Base-by-base conservation (phyloP, 257 asterid genomes). In the Scutellaria galericulata region DNA sequence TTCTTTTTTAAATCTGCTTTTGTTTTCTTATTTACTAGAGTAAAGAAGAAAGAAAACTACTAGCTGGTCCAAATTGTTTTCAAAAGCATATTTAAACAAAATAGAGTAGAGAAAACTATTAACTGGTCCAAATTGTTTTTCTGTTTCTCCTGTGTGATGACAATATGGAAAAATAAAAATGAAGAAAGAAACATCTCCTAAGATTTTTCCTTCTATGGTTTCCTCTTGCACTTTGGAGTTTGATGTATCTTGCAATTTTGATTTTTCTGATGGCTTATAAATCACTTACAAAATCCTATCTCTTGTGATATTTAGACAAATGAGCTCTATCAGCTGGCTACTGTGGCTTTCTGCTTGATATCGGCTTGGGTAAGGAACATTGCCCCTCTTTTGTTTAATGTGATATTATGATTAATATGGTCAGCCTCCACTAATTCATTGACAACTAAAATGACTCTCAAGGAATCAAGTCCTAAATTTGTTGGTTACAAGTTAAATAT, bases 311-410 rank as follows among this genome's bases (percentile, higher is more conserved):
- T 68, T 53, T 77, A 93, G 98, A 87, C 97, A 68, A 90, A 87
- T 80, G 98, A 93, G 83, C 94, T 94, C 53, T 94, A 88, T 69
- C 99, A 94, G 84, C 89, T 94, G 69, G 96, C 97, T 77, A 88
- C 89, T 39, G 97, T 94, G 84, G 97, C 99, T 7, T 91, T 94
- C 86, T 94, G 99, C 89, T 77, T 94, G 81, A 81, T 91, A 83
- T 87, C 91, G 40, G 98, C 97, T 80, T 93, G 96, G 97, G 97
- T 93, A 83, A 89, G 95, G 69, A 54, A 66, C 54, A 59, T 51
- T 69, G 44, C 12, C 46, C 59, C 77, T 20, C 44, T 53, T 53
- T 41, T 44, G 57, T 54, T 45, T n/a, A 9, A 44, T 42, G 52
- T 64, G 14, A 24, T 41, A 8, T 14, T 68, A 7, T 24, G 11